Conservation (phyloP, 495 filamentous ascomycete species). For the Tuber indicum region DNA sequence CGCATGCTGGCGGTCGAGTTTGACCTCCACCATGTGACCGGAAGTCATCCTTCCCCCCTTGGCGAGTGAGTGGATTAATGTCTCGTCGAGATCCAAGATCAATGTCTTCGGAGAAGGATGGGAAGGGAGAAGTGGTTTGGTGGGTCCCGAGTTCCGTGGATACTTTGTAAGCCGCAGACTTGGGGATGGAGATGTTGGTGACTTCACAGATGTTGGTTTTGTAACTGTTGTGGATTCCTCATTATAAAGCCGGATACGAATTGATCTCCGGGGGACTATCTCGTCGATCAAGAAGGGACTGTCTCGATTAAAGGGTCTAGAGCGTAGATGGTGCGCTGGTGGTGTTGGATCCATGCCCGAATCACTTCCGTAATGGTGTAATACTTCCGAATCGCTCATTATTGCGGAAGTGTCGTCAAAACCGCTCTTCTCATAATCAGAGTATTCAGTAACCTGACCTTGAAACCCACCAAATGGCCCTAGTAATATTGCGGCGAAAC, state of each 20-base stretch:
- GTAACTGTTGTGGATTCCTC: constrained; percentile 62
- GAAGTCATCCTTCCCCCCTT: constrained; percentile 93
- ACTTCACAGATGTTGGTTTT: constrained; percentile 68
- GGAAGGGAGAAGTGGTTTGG: constrained; percentile 77
- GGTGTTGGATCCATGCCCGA: constrained; percentile 4
- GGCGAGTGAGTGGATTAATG: constrained; percentile 91
- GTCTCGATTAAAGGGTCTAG: constrained; percentile 23
- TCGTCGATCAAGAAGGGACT: constrained; percentile 47
- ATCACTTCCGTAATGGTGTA: constrained; percentile 5
- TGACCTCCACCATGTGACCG: constrained; percentile 98
- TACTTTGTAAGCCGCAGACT: constrained; percentile 70
- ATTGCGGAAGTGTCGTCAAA: background rate
- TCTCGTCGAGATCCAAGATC: constrained; percentile 93
- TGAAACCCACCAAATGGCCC: constrained; percentile 9
- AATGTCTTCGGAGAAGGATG: constrained; percentile 61
- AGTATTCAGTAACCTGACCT: constrained; percentile 1
- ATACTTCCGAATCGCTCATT: constrained; percentile 6
- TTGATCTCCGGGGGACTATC: constrained; percentile 65
- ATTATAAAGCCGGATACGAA: constrained; percentile 82
- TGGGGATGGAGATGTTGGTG: constrained; percentile 77
- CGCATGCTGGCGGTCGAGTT: constrained; percentile 85
- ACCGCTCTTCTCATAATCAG: constrained; percentile 8
- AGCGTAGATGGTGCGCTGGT: constrained; percentile 21
- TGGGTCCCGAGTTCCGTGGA: constrained; percentile 79
- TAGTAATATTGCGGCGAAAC: constrained; percentile 5